Conservation (phyloP, 78 protist genomes). For the Tieghemostelium lacteum region DNA sequence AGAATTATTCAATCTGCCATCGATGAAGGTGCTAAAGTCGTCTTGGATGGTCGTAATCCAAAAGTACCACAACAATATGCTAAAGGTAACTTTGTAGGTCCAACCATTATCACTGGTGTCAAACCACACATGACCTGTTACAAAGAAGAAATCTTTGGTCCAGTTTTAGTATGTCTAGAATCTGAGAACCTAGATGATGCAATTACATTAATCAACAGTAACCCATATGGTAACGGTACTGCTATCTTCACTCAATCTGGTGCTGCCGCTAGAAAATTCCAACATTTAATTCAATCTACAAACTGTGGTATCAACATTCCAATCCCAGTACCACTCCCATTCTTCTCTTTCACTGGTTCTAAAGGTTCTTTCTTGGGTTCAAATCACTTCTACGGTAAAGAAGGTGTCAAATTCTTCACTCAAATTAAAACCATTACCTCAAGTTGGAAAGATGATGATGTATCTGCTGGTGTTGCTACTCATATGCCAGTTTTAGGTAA, state of each 20-base stretch:
- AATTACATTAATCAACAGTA: constrained; percentile 94
- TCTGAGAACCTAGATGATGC: constrained; percentile 97
- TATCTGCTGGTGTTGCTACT: constrained; percentile 80
- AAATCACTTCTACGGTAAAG: constrained; percentile 95
- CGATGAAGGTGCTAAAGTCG: constrained; percentile 90
- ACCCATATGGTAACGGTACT: constrained; percentile 99
- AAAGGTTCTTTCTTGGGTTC: constrained; percentile 92
- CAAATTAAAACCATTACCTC: constrained; percentile 94
- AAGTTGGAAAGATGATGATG: constrained; percentile 89
- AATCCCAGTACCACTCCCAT: constrained; percentile 98
- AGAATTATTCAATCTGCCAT: constrained; percentile 78
- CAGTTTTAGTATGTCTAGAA: constrained; percentile 88
- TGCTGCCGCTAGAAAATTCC: constrained; percentile 95
- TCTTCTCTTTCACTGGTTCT: constrained; percentile 98
- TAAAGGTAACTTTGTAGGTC: constrained; percentile 96
- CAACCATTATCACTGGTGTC: constrained; percentile 93
- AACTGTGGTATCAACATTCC: constrained; percentile 97
- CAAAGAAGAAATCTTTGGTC: constrained; percentile 98
- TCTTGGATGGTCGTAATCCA: constrained; percentile 94
- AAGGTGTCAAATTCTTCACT: constrained; percentile 93
- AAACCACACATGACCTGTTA: constrained; percentile 87
- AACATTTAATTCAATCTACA: constrained; percentile 91
- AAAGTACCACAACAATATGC: constrained; percentile 78
- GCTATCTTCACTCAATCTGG: constrained; percentile 98
- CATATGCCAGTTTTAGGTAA: constrained; percentile 79